Base-by-base conservation (phyloP, 345 rosid species). In the Eucalyptus albens region DNA sequence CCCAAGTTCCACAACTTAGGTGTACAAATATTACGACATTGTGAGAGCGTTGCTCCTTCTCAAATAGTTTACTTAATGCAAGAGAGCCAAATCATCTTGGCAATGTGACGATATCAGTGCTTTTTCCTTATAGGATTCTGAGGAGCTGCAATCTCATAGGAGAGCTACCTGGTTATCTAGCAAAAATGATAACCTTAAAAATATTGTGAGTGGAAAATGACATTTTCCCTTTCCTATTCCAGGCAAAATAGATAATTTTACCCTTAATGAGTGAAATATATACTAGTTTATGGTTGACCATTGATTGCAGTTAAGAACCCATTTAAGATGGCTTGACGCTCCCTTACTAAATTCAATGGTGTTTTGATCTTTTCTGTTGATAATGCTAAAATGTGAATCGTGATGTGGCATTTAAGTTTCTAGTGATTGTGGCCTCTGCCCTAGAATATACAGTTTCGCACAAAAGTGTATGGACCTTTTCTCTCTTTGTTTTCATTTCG, bases 131-230 rank as follows among this genome's bases (percentile, higher is more conserved):
- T 93, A 96, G 97, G 90, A 89, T 94, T 60, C 89, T 96, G 80
- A 93, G 97, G 89, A 94, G 93, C 92, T 94, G 96, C 94, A 95
- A 91, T 92, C 89, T 95, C 88, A 88, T 55, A 31, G 96, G 95
- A 50, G 8, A 11, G 31, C 82, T 95, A 53, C 98, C 97, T 42
- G 62, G 16, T 2, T 94, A 91, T 93, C 88, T 96, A 51, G 93
- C 88, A 59, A 17, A 3, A 9, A 51, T 90, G 33, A 72, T 31
- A 45, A 5, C 9, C 4, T 50, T 94, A 72, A 91, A 86, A 50
- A 21, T 7, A 62, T 89, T 96, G 98, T 96, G 72, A 94, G 96
- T 94, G 50, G 49, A 87, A 9, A 60, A 5, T 2, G 7, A 2
- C 81, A n/a, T n/a, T 69, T 31, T 17, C 4, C 24, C 81, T 9